Conservation (phyloP, 1,284 basidiomycete genomes). For the Microbotryum silenes-acaulis region DNA sequence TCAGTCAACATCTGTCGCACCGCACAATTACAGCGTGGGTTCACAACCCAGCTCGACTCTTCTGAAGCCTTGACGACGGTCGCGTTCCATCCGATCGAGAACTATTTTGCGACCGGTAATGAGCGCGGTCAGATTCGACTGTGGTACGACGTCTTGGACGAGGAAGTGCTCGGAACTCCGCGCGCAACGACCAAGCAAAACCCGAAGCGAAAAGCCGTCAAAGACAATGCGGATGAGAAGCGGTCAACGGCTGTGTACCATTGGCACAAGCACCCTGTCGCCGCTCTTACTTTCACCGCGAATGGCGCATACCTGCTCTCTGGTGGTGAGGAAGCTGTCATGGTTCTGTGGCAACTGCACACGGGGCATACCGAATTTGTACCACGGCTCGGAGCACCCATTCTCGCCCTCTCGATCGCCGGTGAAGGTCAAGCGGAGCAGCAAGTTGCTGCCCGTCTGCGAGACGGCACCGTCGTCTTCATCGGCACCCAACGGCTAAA, state of each 20-base stretch:
- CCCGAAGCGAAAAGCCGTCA: slow-evolving; percentile 10
- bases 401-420: slow-evolving; percentile 48
- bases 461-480: slow-evolving; percentile 75
- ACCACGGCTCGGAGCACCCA: slow-evolving; percentile 82
- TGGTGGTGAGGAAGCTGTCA: slow-evolving; percentile 89
- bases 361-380: slow-evolving; percentile 81
- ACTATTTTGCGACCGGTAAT: slow-evolving; percentile 93
- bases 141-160: slow-evolving; percentile 80
- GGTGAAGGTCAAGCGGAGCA: slow-evolving; percentile 60
- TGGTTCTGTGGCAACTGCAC: slow-evolving; percentile 91
- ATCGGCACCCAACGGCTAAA: slow-evolving; percentile 65
- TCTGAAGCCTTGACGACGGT: slow-evolving; percentile 74
- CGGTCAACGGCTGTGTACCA: slow-evolving; percentile 74
- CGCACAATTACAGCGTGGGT: slow-evolving; percentile 19
- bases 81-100: slow-evolving; percentile 79
- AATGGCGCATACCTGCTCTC: slow-evolving; percentile 90
- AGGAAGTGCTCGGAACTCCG: slow-evolving; percentile 20
- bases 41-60: slow-evolving; percentile 40
- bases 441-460: slow-evolving; percentile 75
- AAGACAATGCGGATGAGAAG: slow-evolving; percentile 1
- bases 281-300: slow-evolving; percentile 74
- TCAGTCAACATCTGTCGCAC: slow-evolving; percentile 22
- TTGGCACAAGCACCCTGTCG: slow-evolving; percentile 97
- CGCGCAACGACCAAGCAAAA: slow-evolving; percentile 14
- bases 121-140: slow-evolving; percentile 72